Conservation (phyloP, 176 grass and related monocot species). For the Oryza punctata region DNA sequence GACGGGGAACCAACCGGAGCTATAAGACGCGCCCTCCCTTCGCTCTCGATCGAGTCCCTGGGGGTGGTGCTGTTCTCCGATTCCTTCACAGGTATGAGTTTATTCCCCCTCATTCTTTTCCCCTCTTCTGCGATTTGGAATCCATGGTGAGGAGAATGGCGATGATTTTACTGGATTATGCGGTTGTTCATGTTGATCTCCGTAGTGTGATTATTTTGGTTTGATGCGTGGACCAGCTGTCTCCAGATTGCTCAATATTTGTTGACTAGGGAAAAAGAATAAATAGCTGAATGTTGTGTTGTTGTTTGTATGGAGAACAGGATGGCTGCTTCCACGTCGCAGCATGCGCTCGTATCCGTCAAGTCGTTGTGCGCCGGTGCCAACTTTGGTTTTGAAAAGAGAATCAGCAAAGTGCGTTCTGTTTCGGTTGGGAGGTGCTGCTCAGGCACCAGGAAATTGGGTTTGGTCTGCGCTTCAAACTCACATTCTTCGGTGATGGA, state of each 20-base stretch:
- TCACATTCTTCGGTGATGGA: slow-evolving; percentile 48
- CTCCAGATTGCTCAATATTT: not conserved
- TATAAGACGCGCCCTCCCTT: not conserved
- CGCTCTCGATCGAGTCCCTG: not conserved
- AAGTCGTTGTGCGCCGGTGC: not conserved
- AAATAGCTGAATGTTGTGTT: slow-evolving; percentile 11
- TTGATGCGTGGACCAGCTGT: not conserved
- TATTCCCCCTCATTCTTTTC: not conserved
- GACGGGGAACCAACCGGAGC: not conserved
- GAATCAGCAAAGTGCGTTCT: slow-evolving; percentile 4
- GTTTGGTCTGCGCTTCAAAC: slow-evolving; percentile 38
- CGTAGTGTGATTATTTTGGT: not conserved
- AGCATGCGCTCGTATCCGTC: slow-evolving; percentile 45
- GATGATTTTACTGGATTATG: not conserved
- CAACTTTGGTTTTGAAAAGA: slow-evolving; percentile 4
- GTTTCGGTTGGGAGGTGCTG: slow-evolving; percentile 8
- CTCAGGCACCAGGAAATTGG: slow-evolving; percentile 22
- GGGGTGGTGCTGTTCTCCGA: slow-evolving; percentile 13
- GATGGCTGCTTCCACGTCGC: slow-evolving; percentile 56
- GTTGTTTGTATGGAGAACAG: slow-evolving; percentile 12
- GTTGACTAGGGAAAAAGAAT: not conserved
- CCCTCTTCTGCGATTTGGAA: not conserved
- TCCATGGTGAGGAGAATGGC: not conserved
- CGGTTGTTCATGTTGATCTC: not conserved
- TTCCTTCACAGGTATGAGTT: slow-evolving; percentile 19